Evolutionary conservation across 768 basidiomycete genomes (phyloP).

Genomic region (Trametes punicea): DNA sequence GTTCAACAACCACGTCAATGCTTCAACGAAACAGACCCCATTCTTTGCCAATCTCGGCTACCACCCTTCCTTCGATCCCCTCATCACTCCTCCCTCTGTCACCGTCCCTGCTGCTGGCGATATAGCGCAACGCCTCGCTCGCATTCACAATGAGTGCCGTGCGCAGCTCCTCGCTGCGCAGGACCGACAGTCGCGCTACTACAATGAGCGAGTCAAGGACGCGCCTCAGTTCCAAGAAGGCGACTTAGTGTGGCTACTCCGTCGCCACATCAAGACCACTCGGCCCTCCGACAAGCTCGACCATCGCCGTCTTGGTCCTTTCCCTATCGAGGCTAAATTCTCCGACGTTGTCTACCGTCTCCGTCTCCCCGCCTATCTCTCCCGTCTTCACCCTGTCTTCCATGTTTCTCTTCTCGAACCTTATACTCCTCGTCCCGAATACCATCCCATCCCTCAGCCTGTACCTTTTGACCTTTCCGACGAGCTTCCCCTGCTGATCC

Average conservation of each 20-base stretch:
- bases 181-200: slow-evolving; percentile 28
- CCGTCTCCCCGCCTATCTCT: neutral
- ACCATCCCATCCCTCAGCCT: neutral
- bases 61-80: slow-evolving; percentile 27
- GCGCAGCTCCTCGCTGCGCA: slow-evolving; percentile 33
- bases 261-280: slow-evolving; percentile 39
- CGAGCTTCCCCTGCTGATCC: neutral
- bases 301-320: neutral
- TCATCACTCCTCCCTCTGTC: slow-evolving; percentile 27
- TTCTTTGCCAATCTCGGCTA: slow-evolving; percentile 10
- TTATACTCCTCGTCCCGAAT: neutral
- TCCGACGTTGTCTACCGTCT: neutral
- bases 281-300: no score
- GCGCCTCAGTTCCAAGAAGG: slow-evolving; percentile 31
- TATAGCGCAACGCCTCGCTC: slow-evolving; percentile 28
- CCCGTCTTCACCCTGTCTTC: neutral
- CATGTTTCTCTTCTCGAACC: neutral
- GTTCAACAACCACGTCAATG: slow-evolving; percentile 36
- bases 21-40: slow-evolving; percentile 27
- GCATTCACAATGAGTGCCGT: slow-evolving; percentile 34
- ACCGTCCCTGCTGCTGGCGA: slow-evolving; percentile 33
- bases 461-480: neutral
- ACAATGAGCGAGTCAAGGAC: slow-evolving; percentile 27
- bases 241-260: slow-evolving; percentile 38
- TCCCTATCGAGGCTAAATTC: neutral